Evolutionary conservation across 306 rosid species (phyloP).

Genomic region (Geum urbanum): DNA sequence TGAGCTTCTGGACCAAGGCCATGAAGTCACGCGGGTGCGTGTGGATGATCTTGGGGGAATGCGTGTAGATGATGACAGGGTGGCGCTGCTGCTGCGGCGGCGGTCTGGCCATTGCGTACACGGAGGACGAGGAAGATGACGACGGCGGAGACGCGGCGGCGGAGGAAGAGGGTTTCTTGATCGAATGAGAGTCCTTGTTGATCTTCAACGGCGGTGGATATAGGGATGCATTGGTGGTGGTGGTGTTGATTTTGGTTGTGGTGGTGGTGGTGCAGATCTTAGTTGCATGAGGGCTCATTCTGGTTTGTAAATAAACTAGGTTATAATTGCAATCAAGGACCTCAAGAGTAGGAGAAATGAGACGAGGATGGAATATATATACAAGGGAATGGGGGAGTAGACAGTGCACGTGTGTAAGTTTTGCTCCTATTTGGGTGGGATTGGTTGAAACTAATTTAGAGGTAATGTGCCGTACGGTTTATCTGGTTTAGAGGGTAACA

Average conservation of each 20-base stretch:
- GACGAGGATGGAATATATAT: constrained; percentile 1
- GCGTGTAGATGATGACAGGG: constrained; percentile 78
- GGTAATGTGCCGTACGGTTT: background rate
- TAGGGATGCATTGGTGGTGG: constrained; percentile 17
- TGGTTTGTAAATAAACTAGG: background rate
- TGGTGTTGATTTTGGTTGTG: no score
- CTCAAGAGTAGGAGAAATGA: constrained; percentile 13
- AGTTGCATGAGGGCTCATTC: constrained; percentile 45
- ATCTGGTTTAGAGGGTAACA: background rate
- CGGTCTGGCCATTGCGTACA: constrained; percentile 12
- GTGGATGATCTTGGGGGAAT: constrained; percentile 70
- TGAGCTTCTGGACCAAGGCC: constrained; percentile 75
- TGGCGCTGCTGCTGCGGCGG: constrained; percentile 53
- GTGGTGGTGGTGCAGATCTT: constrained; percentile 9
- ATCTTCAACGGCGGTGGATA: constrained; percentile 57
- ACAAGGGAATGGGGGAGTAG: background rate
- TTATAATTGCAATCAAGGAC: constrained; percentile 3
- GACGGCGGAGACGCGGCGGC: background rate
- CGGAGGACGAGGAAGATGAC: constrained; percentile 26
- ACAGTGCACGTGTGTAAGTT: constrained; percentile 6
- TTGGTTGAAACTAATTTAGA: constrained; percentile 17
- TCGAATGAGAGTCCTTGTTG: constrained; percentile 56
- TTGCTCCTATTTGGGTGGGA: constrained; percentile 17
- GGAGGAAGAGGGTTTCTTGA: constrained; percentile 38
- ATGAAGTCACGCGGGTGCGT: constrained; percentile 66